Evolutionary conservation across 306 rosid genomes (phyloP).

Genomic region (Lathyrus sativus): DNA sequence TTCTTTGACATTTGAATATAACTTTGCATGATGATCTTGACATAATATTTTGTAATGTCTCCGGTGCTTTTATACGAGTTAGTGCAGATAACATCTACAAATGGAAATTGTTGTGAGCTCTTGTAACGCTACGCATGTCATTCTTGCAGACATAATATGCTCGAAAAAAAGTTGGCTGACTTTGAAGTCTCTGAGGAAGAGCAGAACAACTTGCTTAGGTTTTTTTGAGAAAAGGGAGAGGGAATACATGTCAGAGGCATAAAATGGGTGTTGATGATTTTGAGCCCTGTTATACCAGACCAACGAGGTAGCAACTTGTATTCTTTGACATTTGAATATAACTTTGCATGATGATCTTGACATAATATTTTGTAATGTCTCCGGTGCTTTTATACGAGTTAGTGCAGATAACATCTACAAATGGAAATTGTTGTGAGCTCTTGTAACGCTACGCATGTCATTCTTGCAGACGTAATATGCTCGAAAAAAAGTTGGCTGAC

Average conservation of each 20-base stretch:
- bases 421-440: too few relatives aligned
- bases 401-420: too few relatives aligned
- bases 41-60: conserved; percentile 17
- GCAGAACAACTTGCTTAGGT: conserved; percentile 87
- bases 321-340: too few relatives aligned
- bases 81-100: conserved; percentile 20
- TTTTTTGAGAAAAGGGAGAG: conserved; percentile 96
- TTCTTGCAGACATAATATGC: conserved; percentile 74
- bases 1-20: conserved; percentile 25
- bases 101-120: conserved; percentile 18
- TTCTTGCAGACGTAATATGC: too few relatives aligned
- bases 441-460: too few relatives aligned
- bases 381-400: too few relatives aligned
- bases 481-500: too few relatives aligned
- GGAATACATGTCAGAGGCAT: conserved; percentile 98
- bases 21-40: conserved; percentile 1
- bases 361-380: too few relatives aligned
- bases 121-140: conserved; percentile 26
- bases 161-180: conserved; percentile 95
- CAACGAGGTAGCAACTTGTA: too few relatives aligned
- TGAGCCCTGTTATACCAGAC: too few relatives aligned
- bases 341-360: too few relatives aligned
- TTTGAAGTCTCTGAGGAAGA: conserved; percentile 98
- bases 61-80: conserved; percentile 28
- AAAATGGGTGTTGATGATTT: conserved; percentile 99